phyloP scores from a whole-genome alignment of 2,329 filamentous ascomycete species.

The Penicillium sp. region DNA sequence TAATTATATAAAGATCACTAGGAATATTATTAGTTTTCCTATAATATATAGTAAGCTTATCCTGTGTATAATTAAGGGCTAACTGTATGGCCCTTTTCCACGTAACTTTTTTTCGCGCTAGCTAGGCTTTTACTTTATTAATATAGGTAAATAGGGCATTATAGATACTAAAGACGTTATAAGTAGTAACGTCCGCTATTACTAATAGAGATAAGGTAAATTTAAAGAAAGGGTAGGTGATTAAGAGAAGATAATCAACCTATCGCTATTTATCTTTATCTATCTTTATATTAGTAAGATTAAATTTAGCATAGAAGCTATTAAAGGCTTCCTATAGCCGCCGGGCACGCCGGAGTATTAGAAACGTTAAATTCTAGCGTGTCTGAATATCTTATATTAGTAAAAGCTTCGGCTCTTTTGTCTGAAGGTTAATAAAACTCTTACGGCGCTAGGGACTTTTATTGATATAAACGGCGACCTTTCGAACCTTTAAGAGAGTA shows the following conservation, averaged over 20 bases:
- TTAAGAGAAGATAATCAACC: slow-evolving; percentile 25
- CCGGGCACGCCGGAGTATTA: slow-evolving; percentile 19
- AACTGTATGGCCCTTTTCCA: slow-evolving; percentile 22
- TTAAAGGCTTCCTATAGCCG: slow-evolving; percentile 12
- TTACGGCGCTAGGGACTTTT: slow-evolving; percentile 1
- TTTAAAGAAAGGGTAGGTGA: slow-evolving; percentile 30
- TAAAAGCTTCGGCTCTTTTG: slow-evolving; percentile 12
- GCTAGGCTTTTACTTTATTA: slow-evolving; percentile 16
- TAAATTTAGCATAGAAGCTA: slow-evolving; percentile 8
- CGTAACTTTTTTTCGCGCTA: slow-evolving; percentile 19
- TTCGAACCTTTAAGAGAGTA: slow-evolving; percentile 6
- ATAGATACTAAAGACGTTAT: slow-evolving; percentile 28
- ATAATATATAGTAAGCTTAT: neutral
- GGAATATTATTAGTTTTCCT: no score
- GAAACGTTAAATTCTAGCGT: slow-evolving; percentile 16
- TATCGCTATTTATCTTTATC: slow-evolving; percentile 13
- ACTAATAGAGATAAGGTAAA: slow-evolving; percentile 23
- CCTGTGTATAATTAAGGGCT: no score
- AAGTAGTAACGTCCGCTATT: slow-evolving; percentile 21
- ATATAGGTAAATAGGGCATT: slow-evolving; percentile 29
- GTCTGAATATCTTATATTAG: slow-evolving; percentile 18
- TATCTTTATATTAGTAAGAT: neutral
- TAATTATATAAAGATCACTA: no score
- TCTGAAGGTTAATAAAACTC: slow-evolving; percentile 13
- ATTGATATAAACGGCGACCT: slow-evolving; percentile 17